Evolutionary conservation across 139 green algal species (phyloP).

Genomic region (Coelastrella sp.): DNA sequence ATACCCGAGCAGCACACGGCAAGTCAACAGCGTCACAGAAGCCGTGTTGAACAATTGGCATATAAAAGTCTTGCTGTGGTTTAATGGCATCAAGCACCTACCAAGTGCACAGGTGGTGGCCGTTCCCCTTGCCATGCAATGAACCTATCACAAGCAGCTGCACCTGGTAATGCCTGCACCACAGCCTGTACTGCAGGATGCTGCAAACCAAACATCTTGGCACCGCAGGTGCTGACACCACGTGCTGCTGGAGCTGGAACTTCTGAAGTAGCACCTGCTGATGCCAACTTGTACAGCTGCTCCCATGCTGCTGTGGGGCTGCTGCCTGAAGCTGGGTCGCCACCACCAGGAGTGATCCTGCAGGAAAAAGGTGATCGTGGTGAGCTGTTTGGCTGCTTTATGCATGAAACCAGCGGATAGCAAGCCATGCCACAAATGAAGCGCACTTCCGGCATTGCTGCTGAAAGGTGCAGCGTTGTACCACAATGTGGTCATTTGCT

Average conservation of each 20-base stretch:
- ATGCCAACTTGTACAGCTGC: conserved; percentile 53
- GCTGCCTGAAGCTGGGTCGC: conserved; percentile 49
- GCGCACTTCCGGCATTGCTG: too few relatives aligned
- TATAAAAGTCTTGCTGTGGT: too few relatives aligned
- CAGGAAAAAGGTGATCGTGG: not conserved
- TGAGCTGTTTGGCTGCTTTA: too few relatives aligned
- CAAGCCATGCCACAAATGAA: too few relatives aligned
- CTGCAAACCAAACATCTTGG: conserved; percentile 66
- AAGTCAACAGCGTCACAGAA: too few relatives aligned
- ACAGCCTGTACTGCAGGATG: conserved; percentile 45
- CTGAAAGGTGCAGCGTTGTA: too few relatives aligned
- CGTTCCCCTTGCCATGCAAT: conserved; percentile 57
- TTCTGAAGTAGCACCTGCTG: not conserved
- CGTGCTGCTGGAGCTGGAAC: conserved; percentile 20
- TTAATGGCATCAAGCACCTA: conserved; percentile 12
- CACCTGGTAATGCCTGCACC: conserved; percentile 59
- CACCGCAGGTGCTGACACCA: conserved; percentile 38
- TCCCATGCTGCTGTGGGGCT: conserved; percentile 67
- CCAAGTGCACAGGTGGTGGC: conserved; percentile 52
- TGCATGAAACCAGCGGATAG: too few relatives aligned
- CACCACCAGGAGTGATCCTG: conserved; percentile 67
- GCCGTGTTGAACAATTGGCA: too few relatives aligned
- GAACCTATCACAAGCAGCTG: conserved; percentile 64
- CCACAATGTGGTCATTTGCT: not conserved
- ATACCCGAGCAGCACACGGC: too few relatives aligned